phyloP scores from a whole-genome alignment of 1,284 basidiomycete species.

The Trametes versicolor region DNA sequence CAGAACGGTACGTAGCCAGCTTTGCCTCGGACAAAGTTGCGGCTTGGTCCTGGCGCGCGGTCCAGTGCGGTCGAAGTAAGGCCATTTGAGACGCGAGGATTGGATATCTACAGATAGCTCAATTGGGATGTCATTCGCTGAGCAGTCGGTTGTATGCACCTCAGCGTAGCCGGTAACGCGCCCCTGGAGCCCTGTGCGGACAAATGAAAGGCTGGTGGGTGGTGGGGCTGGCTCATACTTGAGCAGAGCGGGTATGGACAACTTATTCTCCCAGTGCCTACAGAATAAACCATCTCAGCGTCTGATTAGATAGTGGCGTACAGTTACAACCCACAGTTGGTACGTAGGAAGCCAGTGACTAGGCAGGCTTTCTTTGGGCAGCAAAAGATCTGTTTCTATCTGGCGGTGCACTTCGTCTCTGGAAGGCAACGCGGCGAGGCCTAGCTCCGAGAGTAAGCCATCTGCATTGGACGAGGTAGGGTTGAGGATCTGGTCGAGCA shows the following conservation, averaged over 20 bases:
- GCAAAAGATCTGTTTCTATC: constrained; percentile 75
- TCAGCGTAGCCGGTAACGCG: constrained; percentile 85
- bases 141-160: constrained; percentile 48
- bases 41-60: constrained; percentile 80
- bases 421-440: constrained; percentile 64
- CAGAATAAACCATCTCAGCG: not conserved
- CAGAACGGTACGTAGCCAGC: constrained; percentile 92
- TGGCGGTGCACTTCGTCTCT: constrained; percentile 66
- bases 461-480: constrained; percentile 53
- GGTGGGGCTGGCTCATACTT: constrained; percentile 74
- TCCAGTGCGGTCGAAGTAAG: constrained; percentile 86
- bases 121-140: not conserved
- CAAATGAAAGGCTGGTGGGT: constrained; percentile 81
- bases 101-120: constrained; percentile 54
- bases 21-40: constrained; percentile 93
- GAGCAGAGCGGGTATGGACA: constrained; percentile 71
- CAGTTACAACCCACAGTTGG: constrained; percentile 68
- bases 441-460: constrained; percentile 59
- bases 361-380: constrained; percentile 70
- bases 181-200: constrained; percentile 83
- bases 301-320: constrained; percentile 24
- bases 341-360: constrained; percentile 78
- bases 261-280: constrained; percentile 77
- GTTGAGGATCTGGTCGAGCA: constrained; percentile 59
- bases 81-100: constrained; percentile 62